Percentiles rank a stretch among this genome's conserved stretches.
Conservation (phyloP, 2,329 filamentous ascomycete genomes). For the Colletotrichum horii region DNA sequence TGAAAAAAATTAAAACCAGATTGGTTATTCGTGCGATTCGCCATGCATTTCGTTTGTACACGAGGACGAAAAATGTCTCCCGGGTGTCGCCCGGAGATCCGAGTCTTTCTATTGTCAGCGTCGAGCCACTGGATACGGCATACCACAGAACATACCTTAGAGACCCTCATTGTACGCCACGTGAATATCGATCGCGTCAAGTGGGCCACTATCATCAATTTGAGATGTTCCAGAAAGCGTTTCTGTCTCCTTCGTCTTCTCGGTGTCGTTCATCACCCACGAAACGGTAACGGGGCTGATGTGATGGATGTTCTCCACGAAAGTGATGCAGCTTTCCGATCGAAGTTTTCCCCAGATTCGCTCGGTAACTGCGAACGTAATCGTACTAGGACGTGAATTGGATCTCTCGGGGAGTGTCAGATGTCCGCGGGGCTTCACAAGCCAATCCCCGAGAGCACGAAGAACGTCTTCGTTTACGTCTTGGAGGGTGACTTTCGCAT, state of each 20-base stretch:
- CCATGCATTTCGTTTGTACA: neutral
- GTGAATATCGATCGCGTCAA: neutral
- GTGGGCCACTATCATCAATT: neutral
- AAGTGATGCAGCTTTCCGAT: neutral
- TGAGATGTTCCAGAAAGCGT: neutral
- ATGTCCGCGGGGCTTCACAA: neutral
- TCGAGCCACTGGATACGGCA: neutral
- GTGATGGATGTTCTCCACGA: neutral
- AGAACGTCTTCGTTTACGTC: neutral
- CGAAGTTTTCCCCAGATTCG: neutral
- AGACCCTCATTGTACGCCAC: neutral
- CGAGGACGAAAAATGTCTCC: neutral
- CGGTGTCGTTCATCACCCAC: neutral
- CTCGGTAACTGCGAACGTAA: neutral
- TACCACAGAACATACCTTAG: neutral
- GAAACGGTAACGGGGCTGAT: neutral
- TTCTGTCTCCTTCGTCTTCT: neutral
- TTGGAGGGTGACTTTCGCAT: neutral
- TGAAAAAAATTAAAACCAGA: neutral
- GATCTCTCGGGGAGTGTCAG: neutral
- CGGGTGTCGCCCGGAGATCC: neutral
- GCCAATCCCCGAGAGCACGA: neutral
- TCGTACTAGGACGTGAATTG: neutral
- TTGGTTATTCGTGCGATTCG: neutral
- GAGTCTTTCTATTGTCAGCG: neutral